Evolutionary conservation across 164 flowering plant species (phyloP), one percentile per base, ranked within the genome.

Genomic region (Berberis vulgaris): DNA sequence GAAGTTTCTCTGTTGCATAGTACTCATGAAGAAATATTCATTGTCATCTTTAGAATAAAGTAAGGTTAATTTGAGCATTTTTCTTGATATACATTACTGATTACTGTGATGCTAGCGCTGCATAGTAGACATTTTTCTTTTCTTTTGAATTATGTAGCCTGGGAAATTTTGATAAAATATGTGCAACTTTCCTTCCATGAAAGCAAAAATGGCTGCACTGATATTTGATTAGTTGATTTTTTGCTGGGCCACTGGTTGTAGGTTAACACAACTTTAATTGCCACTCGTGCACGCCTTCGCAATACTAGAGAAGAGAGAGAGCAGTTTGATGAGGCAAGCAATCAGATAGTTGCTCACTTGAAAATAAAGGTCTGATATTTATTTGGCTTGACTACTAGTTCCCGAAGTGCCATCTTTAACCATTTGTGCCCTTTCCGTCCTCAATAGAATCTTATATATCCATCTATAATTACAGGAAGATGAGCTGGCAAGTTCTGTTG

Each of bases 241-340:
- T 26, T 26, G 26, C 26, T 26, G 26, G 26, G 26, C 26, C 26
- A 26, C 26, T 54, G 6, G 6, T 42, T 72, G 61, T 68, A 91
- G 96, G 91, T 91, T 38, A 87, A 78, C 57, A 49, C 58, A 55
- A 73, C 83, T 43, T 73, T 92, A 73, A 47, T 74, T 71, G 73
- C 81, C 75, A 80, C 90, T 60, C 77, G 66, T 63, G 82, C 76
- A 65, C 89, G 94, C 59, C 86, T 89, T 71, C 81, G 67, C 65
- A 85, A 86, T 81, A 82, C 84, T 44, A 82, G 78, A 63, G 98
- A 92, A 81, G 96, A 92, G 71, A 81, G 83, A 65, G 87, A 86
- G 60, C 91, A 89, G 43, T 92, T 89, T 78, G 91, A 85, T 75
- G 89, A 83, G 74, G 96, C 95, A 45, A 92, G 81, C 71, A 79